These are phyloP conservation scores for Pelargonium cotyledonis DNA, from an alignment of 441 rosid species.

Conservation along the genomic window DNA sequence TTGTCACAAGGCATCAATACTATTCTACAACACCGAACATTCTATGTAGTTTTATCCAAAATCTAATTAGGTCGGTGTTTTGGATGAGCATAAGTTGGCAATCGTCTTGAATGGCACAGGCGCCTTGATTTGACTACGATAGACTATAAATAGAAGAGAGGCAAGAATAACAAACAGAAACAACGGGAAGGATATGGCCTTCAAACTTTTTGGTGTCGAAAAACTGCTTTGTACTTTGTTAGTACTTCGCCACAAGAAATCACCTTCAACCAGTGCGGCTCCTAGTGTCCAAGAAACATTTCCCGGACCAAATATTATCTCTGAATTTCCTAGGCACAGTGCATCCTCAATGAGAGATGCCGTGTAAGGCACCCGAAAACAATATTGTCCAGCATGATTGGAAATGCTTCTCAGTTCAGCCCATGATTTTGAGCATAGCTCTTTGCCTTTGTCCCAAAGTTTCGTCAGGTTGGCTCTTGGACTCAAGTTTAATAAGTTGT, in stretches of 20 bases:
- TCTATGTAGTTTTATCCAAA: background rate
- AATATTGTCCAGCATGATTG: constrained; percentile 29
- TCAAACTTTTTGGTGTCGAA: constrained; percentile 13
- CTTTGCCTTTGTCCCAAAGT: constrained; percentile 40
- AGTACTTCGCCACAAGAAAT: constrained; percentile 25
- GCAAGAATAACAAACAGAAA: constrained; percentile 34
- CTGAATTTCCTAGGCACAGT: constrained; percentile 31
- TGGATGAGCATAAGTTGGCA: constrained; percentile 36
- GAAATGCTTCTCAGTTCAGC: constrained; percentile 17
- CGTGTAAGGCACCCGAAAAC: constrained; percentile 46
- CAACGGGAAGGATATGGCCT: constrained; percentile 27
- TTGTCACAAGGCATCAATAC: background rate
- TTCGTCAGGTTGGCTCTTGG: constrained; percentile 37
- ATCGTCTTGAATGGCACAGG: constrained; percentile 40
- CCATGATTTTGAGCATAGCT: constrained; percentile 38
- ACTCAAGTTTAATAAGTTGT: constrained; percentile 32
- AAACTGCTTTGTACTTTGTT: constrained; percentile 10
- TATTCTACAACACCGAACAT: constrained; percentile 4
- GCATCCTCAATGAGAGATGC: constrained; percentile 41
- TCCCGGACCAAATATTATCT: constrained; percentile 45
- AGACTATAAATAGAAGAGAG: constrained; percentile 31
- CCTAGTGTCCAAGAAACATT: constrained; percentile 65
- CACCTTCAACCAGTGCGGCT: constrained; percentile 48
- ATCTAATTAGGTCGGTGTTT: constrained; percentile 32
- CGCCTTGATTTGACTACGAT: constrained; percentile 35